Evolutionary conservation across 352 stramenopile genomes (phyloP), one percentile per base, ranked within the genome.

Genomic region (Globisporangium camurandrum): DNA sequence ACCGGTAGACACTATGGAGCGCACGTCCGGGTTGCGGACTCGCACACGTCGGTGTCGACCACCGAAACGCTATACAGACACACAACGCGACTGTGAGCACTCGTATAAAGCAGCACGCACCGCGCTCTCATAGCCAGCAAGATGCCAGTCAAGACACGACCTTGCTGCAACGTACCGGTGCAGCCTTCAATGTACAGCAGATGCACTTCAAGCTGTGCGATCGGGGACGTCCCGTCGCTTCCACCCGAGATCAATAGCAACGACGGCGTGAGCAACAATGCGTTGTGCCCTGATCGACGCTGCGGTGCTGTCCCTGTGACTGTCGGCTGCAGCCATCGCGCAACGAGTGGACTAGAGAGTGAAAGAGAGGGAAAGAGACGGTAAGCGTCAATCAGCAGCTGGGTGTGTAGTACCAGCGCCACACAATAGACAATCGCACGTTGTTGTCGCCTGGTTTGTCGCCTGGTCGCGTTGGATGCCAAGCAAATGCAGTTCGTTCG

Each of bases 401-500:
- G n/a, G n/a, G n/a, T n/a, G n/a, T n/a, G n/a, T n/a, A n/a, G n/a
- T n/a, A n/a, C n/a, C n/a, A n/a, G n/a, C n/a, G n/a, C n/a, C n/a
- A n/a, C n/a, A n/a, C n/a, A n/a, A n/a, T n/a, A n/a, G n/a, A n/a
- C 39, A 7, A 8, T 39, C 33, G 33, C 17, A 22, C 36, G 16
- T 22, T 19, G 36, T 22, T 8, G 30, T 43, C 33, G 27, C n/a
- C n/a, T n/a, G n/a, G n/a, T n/a, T 46, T 14, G 28, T 27, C 41
- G 24, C n/a, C 20, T 30, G 20, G 4, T 50, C n/a, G 26, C 23
- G 40, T 24, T 49, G 27, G 12, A 59, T 38, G 6, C 26, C 42
- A 16, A 37, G 83, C 65, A 46, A 64, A 67, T 22, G 84, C 54
- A 88, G 60, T 51, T 88, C 75, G 12, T 82, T 83, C 49, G 83